A percentile compares a stretch with the other conserved stretches of the same genome.
phyloP scores from a whole-genome alignment of 371 early-diverging fungal species.

The Mortierella sp. region DNA sequence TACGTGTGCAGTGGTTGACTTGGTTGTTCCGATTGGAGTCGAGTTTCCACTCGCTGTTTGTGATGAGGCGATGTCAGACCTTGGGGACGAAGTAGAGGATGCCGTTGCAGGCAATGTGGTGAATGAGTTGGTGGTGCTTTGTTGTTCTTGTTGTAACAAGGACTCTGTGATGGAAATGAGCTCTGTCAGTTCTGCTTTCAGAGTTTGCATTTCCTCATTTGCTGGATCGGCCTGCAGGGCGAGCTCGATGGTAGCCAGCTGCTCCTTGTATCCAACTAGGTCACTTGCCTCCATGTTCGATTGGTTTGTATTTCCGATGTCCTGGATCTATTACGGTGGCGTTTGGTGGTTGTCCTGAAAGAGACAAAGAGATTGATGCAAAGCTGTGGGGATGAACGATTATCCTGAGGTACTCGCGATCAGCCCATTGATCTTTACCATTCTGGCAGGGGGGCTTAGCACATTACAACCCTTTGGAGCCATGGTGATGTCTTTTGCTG shows the following conservation, averaged over 20 bases:
- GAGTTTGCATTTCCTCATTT: conserved; percentile 75
- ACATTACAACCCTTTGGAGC: no score
- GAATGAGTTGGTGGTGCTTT: conserved; percentile 3
- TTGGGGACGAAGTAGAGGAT: not conserved
- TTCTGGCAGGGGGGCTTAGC: no score
- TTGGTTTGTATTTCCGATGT: not conserved
- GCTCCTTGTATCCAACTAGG: conserved; percentile 25
- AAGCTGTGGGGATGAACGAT: no score
- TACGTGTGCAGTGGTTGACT: conserved; percentile 8
- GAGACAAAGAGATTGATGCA: no score
- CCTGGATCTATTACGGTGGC: no score
- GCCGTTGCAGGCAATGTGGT: not conserved
- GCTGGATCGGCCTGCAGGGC: conserved; percentile 74
- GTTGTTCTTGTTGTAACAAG: conserved; percentile 45
- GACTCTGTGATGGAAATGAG: conserved; percentile 73
- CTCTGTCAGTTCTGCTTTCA: conserved; percentile 75
- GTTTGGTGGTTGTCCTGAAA: no score
- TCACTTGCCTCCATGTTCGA: conserved; percentile 30
- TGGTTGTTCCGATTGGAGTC: conserved; percentile 19
- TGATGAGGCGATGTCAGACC: conserved; percentile 4
- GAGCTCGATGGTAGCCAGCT: conserved; percentile 63
- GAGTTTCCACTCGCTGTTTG: conserved; percentile 10
- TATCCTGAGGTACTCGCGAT: no score
- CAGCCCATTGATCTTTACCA: no score
- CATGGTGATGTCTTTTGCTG: no score